Evolutionary conservation across 1,139 yeast species (phyloP).

Genomic region (Williopsis jadinii): DNA sequence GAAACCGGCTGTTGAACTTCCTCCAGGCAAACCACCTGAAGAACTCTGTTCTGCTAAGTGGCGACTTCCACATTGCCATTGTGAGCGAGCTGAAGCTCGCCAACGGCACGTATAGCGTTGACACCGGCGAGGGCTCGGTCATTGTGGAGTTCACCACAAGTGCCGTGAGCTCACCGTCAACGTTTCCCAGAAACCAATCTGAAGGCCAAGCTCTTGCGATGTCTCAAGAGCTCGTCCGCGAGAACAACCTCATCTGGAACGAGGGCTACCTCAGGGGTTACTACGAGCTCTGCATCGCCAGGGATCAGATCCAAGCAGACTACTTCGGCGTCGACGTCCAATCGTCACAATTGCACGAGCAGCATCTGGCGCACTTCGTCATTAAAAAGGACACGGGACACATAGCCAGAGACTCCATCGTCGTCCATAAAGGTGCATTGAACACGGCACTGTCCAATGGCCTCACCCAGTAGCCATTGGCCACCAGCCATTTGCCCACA

Average conservation of each 20-base stretch:
- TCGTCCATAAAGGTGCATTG: background rate
- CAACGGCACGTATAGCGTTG: conserved; percentile 2
- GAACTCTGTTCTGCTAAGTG: conserved; percentile 7
- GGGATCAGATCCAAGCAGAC: conserved; percentile 2
- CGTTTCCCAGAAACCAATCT: conserved; percentile 5
- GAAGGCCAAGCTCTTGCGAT: conserved; percentile 1
- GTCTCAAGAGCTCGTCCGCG: conserved; percentile 68
- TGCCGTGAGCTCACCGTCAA: conserved; percentile 10
- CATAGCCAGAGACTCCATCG: conserved; percentile 1
- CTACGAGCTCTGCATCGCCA: conserved; percentile 1
- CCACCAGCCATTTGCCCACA: too few relatives aligned
- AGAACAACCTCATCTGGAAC: conserved; percentile 23
- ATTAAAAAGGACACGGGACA: conserved; percentile 2
- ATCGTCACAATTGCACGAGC: background rate
- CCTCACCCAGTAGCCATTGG: too few relatives aligned
- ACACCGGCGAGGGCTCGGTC: conserved; percentile 6
- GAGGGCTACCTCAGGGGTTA: conserved; percentile 8
- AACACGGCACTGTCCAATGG: too few relatives aligned
- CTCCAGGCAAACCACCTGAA: conserved; percentile 2
- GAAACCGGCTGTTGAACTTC: conserved; percentile 9
- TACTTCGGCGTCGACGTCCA: conserved; percentile 6
- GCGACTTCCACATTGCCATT: conserved; percentile 12
- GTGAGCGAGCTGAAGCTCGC: conserved; percentile 6
- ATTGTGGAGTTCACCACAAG: conserved; percentile 10
- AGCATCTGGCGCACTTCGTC: conserved; percentile 4